phyloP scores from a whole-genome alignment of 441 rosid genomes.

The Melianthus villosus region DNA sequence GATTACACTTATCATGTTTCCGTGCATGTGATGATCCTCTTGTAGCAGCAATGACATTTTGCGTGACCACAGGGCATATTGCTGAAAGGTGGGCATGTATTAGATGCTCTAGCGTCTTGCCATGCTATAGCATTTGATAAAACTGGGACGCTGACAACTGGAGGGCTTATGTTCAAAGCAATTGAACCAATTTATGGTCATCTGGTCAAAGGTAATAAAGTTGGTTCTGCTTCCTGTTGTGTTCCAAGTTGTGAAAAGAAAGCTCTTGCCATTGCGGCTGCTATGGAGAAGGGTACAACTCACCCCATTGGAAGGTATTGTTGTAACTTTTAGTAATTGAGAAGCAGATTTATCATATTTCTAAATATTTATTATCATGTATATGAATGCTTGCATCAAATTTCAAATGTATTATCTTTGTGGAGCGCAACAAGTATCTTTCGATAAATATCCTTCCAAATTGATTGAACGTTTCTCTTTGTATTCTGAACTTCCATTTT shows the following conservation, averaged over 20 bases:
- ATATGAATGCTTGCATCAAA: too few species aligned
- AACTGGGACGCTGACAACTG: slow-evolving; percentile 89
- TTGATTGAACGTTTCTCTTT: too few species aligned
- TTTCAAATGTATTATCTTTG: too few species aligned
- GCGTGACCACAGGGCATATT: slow-evolving; percentile 50
- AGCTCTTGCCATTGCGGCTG: slow-evolving; percentile 93
- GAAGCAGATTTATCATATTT: too few species aligned
- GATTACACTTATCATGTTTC: too few species aligned
- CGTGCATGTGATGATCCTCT: neutral
- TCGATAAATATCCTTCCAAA: too few species aligned
- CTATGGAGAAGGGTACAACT: slow-evolving; percentile 94
- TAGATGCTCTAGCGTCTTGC: slow-evolving; percentile 84
- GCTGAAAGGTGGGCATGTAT: slow-evolving; percentile 80
- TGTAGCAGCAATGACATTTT: slow-evolving; percentile 10
- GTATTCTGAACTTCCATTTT: too few species aligned
- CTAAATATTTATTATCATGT: too few species aligned
- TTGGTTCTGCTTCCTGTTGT: slow-evolving; percentile 37
- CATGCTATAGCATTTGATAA: slow-evolving; percentile 81
- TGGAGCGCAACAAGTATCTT: too few species aligned
- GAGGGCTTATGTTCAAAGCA: slow-evolving; percentile 80
- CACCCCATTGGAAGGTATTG: slow-evolving; percentile 86
- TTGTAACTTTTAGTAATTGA: neutral
- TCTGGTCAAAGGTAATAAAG: slow-evolving; percentile 13
- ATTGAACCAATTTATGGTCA: slow-evolving; percentile 87
- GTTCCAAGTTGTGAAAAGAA: slow-evolving; percentile 70